phyloP scores from a whole-genome alignment of 257 asterid species.

The Nemophila menziesii region DNA sequence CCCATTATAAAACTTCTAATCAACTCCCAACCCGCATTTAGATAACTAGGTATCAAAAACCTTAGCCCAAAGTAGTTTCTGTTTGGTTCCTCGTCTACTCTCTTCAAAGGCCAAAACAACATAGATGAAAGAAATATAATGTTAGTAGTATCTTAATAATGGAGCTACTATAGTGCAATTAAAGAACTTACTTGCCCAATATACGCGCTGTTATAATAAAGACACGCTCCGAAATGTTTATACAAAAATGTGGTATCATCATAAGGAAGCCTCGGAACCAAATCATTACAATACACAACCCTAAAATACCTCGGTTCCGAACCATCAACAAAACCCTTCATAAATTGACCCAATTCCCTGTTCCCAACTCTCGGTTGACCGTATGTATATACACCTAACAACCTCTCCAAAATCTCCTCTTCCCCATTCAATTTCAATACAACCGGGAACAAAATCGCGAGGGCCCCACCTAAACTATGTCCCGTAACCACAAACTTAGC shows the following conservation, averaged over 20 bases:
- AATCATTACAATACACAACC: conserved; percentile 75
- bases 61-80: conserved; percentile 54
- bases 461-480: conserved; percentile 93
- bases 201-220: conserved; percentile 71
- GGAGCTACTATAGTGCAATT: neutral
- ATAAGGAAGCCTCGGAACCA: conserved; percentile 90
- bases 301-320: conserved; percentile 60
- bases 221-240: conserved; percentile 77
- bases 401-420: conserved; percentile 40
- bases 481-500: conserved; percentile 79
- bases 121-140: neutral
- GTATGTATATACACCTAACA: conserved; percentile 57
- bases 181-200: conserved; percentile 41
- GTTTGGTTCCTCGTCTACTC: conserved; percentile 76
- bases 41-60: conserved; percentile 51
- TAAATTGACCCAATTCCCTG: conserved; percentile 40
- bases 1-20: conserved; percentile 45
- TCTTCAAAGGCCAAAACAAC: conserved; percentile 22
- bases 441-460: conserved; percentile 72
- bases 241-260: conserved; percentile 72
- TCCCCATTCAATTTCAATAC: conserved; percentile 58
- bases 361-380: conserved; percentile 91
- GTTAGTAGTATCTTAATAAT: neutral
- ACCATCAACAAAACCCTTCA: conserved; percentile 50
- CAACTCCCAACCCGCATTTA: conserved; percentile 71